These are phyloP conservation scores for Lippia alba DNA, from an alignment of 305 asterid species.

Conservation along the genomic window DNA sequence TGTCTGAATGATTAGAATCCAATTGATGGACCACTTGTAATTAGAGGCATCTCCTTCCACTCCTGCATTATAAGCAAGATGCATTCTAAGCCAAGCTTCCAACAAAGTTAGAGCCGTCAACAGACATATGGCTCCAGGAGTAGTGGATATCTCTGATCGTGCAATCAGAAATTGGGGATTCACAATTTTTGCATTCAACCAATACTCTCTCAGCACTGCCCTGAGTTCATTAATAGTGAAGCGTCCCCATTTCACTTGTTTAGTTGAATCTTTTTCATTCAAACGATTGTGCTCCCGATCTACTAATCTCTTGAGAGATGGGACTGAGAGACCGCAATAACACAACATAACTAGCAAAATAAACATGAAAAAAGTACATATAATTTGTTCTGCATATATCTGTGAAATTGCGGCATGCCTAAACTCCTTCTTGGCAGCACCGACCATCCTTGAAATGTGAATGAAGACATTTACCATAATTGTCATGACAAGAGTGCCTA, in stretches of 20 bases:
- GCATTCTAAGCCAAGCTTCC: background rate
- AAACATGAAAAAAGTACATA: background rate
- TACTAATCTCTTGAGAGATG: background rate
- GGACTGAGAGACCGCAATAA: background rate
- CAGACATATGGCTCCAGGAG: slow-evolving; percentile 21
- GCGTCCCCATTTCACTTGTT: background rate
- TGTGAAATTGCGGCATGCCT: background rate
- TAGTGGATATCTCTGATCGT: slow-evolving; percentile 19
- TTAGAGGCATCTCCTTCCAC: slow-evolving; percentile 9
- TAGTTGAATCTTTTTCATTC: background rate
- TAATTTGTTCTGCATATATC: background rate
- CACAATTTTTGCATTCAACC: slow-evolving; percentile 36
- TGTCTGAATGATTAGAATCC: slow-evolving; percentile 38
- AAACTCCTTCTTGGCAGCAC: background rate
- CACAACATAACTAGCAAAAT: background rate
- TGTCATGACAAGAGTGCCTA: slow-evolving; percentile 29
- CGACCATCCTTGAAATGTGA: background rate
- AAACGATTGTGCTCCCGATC: slow-evolving; percentile 24
- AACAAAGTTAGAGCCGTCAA: background rate
- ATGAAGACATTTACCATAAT: slow-evolving; percentile 2
- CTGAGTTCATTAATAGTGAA: background rate
- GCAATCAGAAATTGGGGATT: slow-evolving; percentile 35
- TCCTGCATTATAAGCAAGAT: background rate
- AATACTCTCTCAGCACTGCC: slow-evolving; percentile 21
- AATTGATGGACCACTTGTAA: slow-evolving; percentile 36